Evolutionary conservation across 805 yeast species (phyloP), one percentile per base, ranked within the genome.

Genomic region (Candida sithepensis): DNA sequence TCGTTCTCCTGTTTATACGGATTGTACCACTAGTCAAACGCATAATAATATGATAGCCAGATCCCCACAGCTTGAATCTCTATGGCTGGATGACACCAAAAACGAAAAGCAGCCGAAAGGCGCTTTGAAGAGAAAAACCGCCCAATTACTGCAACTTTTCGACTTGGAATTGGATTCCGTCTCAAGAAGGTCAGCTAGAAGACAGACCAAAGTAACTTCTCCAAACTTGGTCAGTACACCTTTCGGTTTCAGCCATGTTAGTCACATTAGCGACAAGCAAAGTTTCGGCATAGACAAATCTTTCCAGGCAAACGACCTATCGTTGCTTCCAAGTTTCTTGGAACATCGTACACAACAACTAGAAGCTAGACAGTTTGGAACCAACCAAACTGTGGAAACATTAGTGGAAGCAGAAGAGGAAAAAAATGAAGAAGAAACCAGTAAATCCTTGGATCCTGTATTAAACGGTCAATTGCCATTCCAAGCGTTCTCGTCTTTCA

Each of bases 281-380:
- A 53, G 56, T 2, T 67, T 65, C 51, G 71, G 71, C 0, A 46
- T 67, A 4, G 65, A 64, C 13, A 52, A 55, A 34, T 47, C 61
- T 4, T 65, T 65, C 46, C 46, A 45, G n/a, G 34, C 55, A 14
- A 43, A 47, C 13, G 60, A 53, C 36, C 24, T 51, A 12, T 38
- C 41, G 2, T 18, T 54, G 7, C 46, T 52, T 14, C 60, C 58
- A 1, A 16, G 32, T 21, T 42, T 54, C 14, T 39, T 56, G 14
- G 41, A 39, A 12, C 41, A 21, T 12, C 16, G 7, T 13, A 3
- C 5, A 10, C 26, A n/a, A 36, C 38, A 44, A 19, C n/a, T 43
- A 9, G 30, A 22, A 19, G 51, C 14, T 12, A 30, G 14, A 30
- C 34, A 30, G 14, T 30, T 30, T 30, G 34, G 12, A 33, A 19